Percentiles rank a stretch among this genome's conserved stretches.
Conservation (phyloP, 495 filamentous ascomycete species). For the Apodospora peruviana region DNA sequence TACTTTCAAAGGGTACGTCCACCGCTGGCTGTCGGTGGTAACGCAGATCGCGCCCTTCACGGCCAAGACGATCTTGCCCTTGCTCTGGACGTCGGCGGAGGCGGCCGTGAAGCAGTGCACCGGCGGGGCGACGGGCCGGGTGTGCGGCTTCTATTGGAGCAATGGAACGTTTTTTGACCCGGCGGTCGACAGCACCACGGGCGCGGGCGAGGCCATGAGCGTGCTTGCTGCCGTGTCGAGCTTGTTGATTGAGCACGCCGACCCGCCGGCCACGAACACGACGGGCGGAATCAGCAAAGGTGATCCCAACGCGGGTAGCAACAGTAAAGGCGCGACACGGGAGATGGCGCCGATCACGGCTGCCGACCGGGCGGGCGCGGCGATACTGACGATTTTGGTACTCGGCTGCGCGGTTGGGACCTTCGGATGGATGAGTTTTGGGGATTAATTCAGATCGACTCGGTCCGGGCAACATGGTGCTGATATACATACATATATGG, state of each 20-base stretch:
- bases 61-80: conserved; percentile 50
- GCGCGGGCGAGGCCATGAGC: conserved; percentile 65
- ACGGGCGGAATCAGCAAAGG: conserved; percentile 23
- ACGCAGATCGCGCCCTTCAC: conserved; percentile 67
- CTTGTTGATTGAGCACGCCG: conserved; percentile 32
- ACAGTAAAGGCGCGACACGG: conserved; percentile 5
- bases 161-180: conserved; percentile 48
- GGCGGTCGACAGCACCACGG: conserved; percentile 58
- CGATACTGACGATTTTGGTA: conserved; percentile 23
- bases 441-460: conserved; percentile 11
- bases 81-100: conserved; percentile 54
- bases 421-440: conserved; percentile 26
- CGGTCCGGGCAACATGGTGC: too few relatives aligned
- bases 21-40: conserved; percentile 71
- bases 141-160: conserved; percentile 52
- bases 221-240: conserved; percentile 60
- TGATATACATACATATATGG: too few relatives aligned
- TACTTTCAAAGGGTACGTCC: conserved; percentile 74
- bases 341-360: conserved; percentile 16
- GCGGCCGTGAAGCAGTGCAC: conserved; percentile 66
- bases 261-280: conserved; percentile 18
- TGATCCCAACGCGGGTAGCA: conserved; percentile 15
- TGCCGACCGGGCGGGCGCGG: conserved; percentile 21
- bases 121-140: conserved; percentile 46
- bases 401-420: conserved; percentile 12